Percentiles rank a stretch among this genome's conserved stretches.
Conservation (phyloP, 177 flowering plant genomes). For the Tripterygium wilfordii region DNA sequence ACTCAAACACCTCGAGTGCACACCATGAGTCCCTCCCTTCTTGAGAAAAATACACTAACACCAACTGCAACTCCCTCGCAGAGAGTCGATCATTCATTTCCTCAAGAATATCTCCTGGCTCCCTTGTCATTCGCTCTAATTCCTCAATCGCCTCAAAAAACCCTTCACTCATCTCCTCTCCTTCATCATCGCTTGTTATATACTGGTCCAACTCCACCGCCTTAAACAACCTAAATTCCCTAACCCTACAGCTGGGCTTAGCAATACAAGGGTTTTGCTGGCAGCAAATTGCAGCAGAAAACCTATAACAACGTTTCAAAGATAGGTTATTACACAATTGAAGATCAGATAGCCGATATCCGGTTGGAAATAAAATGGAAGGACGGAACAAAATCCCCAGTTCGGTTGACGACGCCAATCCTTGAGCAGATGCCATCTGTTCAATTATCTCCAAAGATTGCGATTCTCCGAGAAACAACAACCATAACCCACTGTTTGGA, state of each 20-base stretch:
- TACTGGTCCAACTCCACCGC: slow-evolving; percentile 56
- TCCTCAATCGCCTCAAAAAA: slow-evolving; percentile 89
- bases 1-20: slow-evolving; percentile 92
- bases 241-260: slow-evolving; percentile 10
- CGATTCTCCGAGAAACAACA: no score
- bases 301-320: slow-evolving; percentile 16
- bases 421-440: slow-evolving; percentile 22
- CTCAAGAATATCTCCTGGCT: slow-evolving; percentile 79
- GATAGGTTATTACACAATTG: neutral
- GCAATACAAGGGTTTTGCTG: slow-evolving; percentile 9
- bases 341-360: slow-evolving; percentile 3
- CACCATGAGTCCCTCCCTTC: slow-evolving; percentile 97
- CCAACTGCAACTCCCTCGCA: slow-evolving; percentile 70
- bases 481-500: no score
- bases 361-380: neutral
- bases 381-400: no score
- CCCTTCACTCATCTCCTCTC: slow-evolving; percentile 71
- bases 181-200: no score
- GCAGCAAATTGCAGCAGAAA: slow-evolving; percentile 10
- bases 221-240: slow-evolving; percentile 34
- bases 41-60: slow-evolving; percentile 85
- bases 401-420: slow-evolving; percentile 14
- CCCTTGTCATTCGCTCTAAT: slow-evolving; percentile 75
- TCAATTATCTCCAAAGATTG: no score
- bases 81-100: slow-evolving; percentile 75